Evolutionary conservation across 2,329 filamentous ascomycete species (phyloP).

Genomic region (Aureobasidium sp.): DNA sequence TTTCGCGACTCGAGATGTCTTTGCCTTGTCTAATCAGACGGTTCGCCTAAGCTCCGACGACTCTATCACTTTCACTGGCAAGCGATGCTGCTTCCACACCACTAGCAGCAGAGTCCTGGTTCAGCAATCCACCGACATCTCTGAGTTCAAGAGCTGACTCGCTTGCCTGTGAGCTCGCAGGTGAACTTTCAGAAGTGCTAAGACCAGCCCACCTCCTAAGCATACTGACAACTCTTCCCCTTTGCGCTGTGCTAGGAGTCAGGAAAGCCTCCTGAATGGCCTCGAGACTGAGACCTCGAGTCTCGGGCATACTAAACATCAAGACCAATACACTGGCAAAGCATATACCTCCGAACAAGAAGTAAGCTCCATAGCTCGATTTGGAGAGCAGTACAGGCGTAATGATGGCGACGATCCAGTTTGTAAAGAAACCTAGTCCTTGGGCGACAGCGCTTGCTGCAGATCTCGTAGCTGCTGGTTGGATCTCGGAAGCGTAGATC

Average conservation of each 20-base stretch:
- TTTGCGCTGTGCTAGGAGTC: neutral
- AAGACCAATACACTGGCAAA: conserved; percentile 13
- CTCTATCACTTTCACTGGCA: neutral
- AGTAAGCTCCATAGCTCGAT: conserved; percentile 29
- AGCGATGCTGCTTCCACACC: neutral
- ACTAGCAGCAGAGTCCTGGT: neutral
- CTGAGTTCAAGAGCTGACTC: neutral
- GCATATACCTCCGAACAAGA: conserved; percentile 26
- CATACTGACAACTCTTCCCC: conserved; percentile 1
- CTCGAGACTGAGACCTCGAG: conserved; percentile 14
- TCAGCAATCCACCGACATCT: neutral
- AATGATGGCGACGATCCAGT: conserved; percentile 34
- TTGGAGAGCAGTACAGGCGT: conserved; percentile 44
- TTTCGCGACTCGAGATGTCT: too few species aligned
- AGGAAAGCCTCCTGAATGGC: conserved; percentile 15
- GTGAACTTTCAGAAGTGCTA: neutral
- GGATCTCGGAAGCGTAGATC: conserved; percentile 52
- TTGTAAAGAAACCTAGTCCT: conserved; percentile 43
- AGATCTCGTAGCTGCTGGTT: conserved; percentile 46
- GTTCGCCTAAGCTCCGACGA: neutral
- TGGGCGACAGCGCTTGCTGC: conserved; percentile 47
- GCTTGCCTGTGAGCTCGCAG: neutral
- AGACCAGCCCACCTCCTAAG: neutral
- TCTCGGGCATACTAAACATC: conserved; percentile 16
- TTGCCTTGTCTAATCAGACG: too few species aligned